Evolutionary conservation across 2,329 filamentous ascomycete species (phyloP).

Genomic region (Fusarium sterilihyphosum): DNA sequence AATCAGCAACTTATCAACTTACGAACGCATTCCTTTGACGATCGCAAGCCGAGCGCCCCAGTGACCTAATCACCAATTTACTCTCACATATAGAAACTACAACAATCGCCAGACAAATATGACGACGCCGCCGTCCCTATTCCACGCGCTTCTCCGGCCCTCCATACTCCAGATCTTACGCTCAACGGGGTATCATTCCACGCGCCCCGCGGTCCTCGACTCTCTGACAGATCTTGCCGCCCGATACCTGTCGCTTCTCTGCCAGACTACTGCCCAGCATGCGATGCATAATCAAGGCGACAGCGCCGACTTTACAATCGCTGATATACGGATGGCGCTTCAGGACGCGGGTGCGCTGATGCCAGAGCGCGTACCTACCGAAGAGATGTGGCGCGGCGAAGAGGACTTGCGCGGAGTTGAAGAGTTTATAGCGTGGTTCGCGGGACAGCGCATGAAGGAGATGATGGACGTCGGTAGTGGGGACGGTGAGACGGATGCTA

Average conservation of each 20-base stretch:
- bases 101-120: conserved; percentile 45
- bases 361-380: conserved; percentile 72
- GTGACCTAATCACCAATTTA: not conserved
- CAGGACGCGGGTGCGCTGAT: conserved; percentile 81
- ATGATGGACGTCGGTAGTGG: conserved; percentile 83
- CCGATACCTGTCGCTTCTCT: conserved; percentile 81
- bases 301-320: conserved; percentile 60
- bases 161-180: conserved; percentile 91
- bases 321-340: conserved; percentile 86
- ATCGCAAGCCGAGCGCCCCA: not conserved
- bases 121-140: conserved; percentile 60
- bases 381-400: conserved; percentile 75
- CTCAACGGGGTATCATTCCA: conserved; percentile 87
- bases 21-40: not conserved
- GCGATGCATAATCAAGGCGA: conserved; percentile 74
- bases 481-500: conserved; percentile 70
- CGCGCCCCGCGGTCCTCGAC: conserved; percentile 84
- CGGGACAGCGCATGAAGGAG: conserved; percentile 77
- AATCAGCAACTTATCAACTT: conserved; percentile 28
- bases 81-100: not conserved
- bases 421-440: conserved; percentile 82
- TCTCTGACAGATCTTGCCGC: conserved; percentile 87
- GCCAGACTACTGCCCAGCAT: conserved; percentile 76
- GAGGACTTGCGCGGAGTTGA: conserved; percentile 83
- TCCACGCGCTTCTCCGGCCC: conserved; percentile 84